Evolutionary conservation across 768 basidiomycete genomes (phyloP), one percentile per base, ranked within the genome.

Genomic region (Hygrophoropsis aurantiaca): DNA sequence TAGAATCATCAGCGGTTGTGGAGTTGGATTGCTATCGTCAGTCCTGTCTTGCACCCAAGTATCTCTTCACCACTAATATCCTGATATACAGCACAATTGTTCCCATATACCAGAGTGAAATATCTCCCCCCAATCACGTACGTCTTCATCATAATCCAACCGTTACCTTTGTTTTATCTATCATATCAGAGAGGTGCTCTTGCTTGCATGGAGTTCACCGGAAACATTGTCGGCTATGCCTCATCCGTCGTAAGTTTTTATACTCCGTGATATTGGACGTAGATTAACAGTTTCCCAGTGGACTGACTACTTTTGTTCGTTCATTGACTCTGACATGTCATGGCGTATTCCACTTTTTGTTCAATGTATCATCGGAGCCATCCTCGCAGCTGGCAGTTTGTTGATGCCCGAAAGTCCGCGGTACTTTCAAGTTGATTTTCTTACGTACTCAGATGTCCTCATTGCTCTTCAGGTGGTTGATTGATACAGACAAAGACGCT

Each of bases 171-270:
- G 40, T 43, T 35, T 43, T 46, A 5, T 13, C 25, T 46, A 30
- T 30, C 13, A 7, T 13, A 30, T 30, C 57, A 94, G 85, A 82
- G 94, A 55, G 94, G 94, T 40, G 84, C 89, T 34, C 73, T 97
- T 34, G 94, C 93, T 2, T 94, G 91, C 58, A 92, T 97, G 80
- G 94, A 97, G 59, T 97, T 97, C 62, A 94, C 94, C 3, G 86
- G 87, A 52, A 95, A 95, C 60, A 84, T 97, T 57, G 71, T 90
- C 38, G 94, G 94, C 42, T 97, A 97, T 62, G 86, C 91, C 9
- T 79, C 81, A 40, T 93, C 89, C 15, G 91, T 95, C 54, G 91
- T 93, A 71, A 51, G 89, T 73, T 43, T n/a, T 33, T 16, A 32
- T 10, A 30, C 13, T 30, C n/a, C n/a, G n/a, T n/a, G n/a, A n/a